Evolutionary conservation across 139 green algal genomes (phyloP).

Genomic region (Pseudopediastrum boryanum): DNA sequence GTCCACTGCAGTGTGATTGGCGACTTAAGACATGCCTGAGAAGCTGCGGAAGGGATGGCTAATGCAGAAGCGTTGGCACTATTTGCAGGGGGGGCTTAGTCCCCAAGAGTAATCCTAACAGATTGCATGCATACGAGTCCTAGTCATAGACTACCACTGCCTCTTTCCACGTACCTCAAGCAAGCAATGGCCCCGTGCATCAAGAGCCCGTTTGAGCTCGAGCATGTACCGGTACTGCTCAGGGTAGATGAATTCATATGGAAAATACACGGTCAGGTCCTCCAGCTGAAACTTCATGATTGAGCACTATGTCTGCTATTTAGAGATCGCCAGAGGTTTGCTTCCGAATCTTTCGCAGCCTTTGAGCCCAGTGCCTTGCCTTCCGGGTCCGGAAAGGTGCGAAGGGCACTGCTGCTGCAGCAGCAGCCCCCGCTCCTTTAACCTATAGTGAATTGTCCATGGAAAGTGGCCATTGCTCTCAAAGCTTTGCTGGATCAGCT

Average conservation of each 20-base stretch:
- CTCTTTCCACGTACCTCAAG: constrained; percentile 78
- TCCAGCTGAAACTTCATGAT: constrained; percentile 95
- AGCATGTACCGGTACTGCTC: constrained; percentile 98
- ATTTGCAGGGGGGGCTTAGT: background rate
- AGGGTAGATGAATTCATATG: constrained; percentile 97
- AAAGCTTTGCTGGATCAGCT: too few relatives aligned
- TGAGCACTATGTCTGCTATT: background rate
- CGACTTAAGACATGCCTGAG: too few relatives aligned
- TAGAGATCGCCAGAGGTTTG: background rate
- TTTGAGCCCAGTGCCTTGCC: too few relatives aligned
- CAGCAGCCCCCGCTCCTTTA: too few relatives aligned
- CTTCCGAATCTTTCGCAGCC: too few relatives aligned
- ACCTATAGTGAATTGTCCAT: too few relatives aligned
- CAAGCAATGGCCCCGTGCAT: constrained; percentile 95
- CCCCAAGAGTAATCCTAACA: background rate
- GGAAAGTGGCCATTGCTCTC: too few relatives aligned
- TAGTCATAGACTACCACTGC: too few relatives aligned
- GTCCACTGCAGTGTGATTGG: too few relatives aligned
- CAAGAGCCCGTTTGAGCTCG: constrained; percentile 95
- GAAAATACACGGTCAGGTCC: constrained; percentile 95
- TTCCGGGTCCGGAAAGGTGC: too few relatives aligned
- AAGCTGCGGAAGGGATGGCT: background rate
- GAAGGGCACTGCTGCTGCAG: too few relatives aligned
- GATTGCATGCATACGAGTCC: background rate
- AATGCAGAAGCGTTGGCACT: background rate